A percentile compares a stretch with the other conserved stretches of the same genome.
phyloP scores from a whole-genome alignment of 2,329 filamentous ascomycete genomes.

The Pseudofabraea citricarpa region DNA sequence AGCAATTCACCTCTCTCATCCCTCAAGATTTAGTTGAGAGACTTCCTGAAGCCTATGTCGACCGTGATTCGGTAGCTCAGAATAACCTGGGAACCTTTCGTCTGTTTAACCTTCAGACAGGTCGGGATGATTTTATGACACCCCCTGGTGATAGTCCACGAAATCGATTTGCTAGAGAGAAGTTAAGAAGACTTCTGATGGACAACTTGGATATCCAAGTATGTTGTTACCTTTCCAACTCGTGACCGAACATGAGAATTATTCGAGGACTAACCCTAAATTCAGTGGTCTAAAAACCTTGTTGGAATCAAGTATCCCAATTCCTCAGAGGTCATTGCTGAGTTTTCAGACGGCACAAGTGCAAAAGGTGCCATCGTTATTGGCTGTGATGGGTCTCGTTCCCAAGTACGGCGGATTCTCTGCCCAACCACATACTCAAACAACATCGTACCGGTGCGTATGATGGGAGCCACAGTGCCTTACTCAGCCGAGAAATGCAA shows the following conservation, averaged over 20 bases:
- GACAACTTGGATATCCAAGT: slow-evolving; percentile 29
- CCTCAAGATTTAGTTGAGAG: slow-evolving; percentile 38
- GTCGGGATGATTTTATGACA: slow-evolving; percentile 31
- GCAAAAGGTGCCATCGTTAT: slow-evolving; percentile 40
- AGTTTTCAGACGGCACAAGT: slow-evolving; percentile 38
- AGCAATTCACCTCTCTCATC: slow-evolving; percentile 42
- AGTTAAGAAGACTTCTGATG: slow-evolving; percentile 30
- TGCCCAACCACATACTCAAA: slow-evolving; percentile 15
- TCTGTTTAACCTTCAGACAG: slow-evolving; percentile 51
- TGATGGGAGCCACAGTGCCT: slow-evolving; percentile 28
- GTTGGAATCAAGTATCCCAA: slow-evolving; percentile 28
- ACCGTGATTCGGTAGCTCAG: slow-evolving; percentile 39
- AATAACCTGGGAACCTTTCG: slow-evolving; percentile 43
- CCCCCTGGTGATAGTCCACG: slow-evolving; percentile 27
- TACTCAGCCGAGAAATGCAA: slow-evolving; percentile 27
- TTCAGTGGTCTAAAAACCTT: slow-evolving; percentile 32
- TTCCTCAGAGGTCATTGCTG: slow-evolving; percentile 30
- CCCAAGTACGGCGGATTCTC: slow-evolving; percentile 30
- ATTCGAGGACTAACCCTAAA: too few species aligned
- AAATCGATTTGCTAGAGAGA: slow-evolving; percentile 25
- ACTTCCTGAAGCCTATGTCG: slow-evolving; percentile 46
- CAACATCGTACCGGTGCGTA: slow-evolving; percentile 22
- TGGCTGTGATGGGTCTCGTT: slow-evolving; percentile 40
- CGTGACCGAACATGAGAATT: too few species aligned
- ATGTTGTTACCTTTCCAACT: slow-evolving; percentile 20